These are phyloP conservation scores for Dactylonectria estremocensis DNA, from an alignment of 2,329 filamentous ascomycete species.

Conservation along the genomic window DNA sequence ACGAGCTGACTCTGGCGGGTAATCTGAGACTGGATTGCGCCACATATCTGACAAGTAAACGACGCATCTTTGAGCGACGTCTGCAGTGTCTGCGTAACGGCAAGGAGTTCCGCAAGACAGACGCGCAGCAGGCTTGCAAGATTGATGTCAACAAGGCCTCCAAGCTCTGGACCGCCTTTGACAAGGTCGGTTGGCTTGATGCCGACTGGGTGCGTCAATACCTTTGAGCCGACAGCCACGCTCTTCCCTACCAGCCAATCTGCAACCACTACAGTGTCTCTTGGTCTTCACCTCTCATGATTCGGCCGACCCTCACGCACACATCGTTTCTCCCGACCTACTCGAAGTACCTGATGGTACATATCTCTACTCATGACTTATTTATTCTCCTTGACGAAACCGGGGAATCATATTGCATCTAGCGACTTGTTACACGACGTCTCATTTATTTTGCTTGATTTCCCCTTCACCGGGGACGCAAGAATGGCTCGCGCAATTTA, in stretches of 20 bases:
- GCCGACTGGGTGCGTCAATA: conserved; percentile 59
- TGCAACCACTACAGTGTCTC: background rate
- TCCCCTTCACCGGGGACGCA: conserved; percentile 1
- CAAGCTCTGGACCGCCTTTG: conserved; percentile 91
- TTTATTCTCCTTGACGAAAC: conserved; percentile 29
- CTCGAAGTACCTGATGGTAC: conserved; percentile 6
- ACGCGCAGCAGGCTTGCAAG: conserved; percentile 96
- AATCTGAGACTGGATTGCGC: conserved; percentile 87
- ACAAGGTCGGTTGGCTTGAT: conserved; percentile 88
- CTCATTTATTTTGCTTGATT: conserved; percentile 19
- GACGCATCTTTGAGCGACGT: conserved; percentile 87
- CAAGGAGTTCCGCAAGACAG: conserved; percentile 95
- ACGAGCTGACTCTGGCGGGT: conserved; percentile 83
- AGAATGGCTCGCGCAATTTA: conserved; percentile 18
- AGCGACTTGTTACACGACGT: conserved; percentile 35
- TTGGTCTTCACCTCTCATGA: background rate
- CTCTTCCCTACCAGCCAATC: background rate
- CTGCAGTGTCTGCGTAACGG: conserved; percentile 76
- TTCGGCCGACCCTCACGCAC: background rate
- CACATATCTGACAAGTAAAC: conserved; percentile 93
- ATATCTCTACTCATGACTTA: conserved; percentile 36
- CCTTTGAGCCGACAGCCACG: conserved; percentile 42
- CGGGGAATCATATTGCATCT: conserved; percentile 33
- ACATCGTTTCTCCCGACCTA: background rate
- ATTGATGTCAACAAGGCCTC: conserved; percentile 99